A percentile compares a stretch with the other conserved stretches of the same genome.
phyloP scores from a whole-genome alignment of 805 yeast genomes.

The Lipomyces sp. region DNA sequence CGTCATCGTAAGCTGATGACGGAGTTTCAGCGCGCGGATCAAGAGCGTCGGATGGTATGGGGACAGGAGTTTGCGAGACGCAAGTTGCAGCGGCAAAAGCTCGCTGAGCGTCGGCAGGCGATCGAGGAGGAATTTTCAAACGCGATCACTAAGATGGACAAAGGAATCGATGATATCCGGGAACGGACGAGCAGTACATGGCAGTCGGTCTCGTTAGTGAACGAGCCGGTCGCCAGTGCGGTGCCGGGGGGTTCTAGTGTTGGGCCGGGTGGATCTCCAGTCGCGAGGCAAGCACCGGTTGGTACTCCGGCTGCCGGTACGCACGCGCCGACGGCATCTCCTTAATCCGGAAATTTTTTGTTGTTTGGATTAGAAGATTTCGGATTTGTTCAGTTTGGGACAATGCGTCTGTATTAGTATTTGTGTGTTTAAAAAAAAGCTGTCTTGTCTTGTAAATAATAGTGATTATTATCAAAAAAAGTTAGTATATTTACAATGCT shows the following conservation, averaged over 20 bases:
- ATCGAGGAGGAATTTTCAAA: constrained; percentile 44
- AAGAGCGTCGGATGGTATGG: constrained; percentile 38
- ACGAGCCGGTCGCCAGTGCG: constrained; percentile 8
- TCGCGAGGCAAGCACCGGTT: not conserved
- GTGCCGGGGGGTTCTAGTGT: not conserved
- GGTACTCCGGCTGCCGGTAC: not conserved
- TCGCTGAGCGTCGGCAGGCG: constrained; percentile 42
- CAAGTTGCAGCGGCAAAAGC: constrained; percentile 38
- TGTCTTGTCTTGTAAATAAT: not conserved
- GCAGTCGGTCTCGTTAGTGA: constrained; percentile 23
- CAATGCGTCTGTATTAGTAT: not conserved
- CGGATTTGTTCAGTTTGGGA: not conserved
- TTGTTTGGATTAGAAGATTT: not conserved
- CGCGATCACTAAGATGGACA: constrained; percentile 46
- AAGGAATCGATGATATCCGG: constrained; percentile 41
- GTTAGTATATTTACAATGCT: not conserved
- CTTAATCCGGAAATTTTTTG: not conserved
- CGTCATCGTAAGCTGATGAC: constrained; percentile 38
- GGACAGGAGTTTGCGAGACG: constrained; percentile 40
- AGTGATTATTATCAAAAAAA: not conserved
- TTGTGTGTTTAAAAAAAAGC: not conserved
- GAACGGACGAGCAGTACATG: constrained; percentile 35
- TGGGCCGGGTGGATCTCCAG: not conserved
- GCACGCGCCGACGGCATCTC: not conserved
- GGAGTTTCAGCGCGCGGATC: constrained; percentile 42